Evolutionary conservation across 345 rosid species (phyloP).

Genomic region (Pelargonium nanum): DNA sequence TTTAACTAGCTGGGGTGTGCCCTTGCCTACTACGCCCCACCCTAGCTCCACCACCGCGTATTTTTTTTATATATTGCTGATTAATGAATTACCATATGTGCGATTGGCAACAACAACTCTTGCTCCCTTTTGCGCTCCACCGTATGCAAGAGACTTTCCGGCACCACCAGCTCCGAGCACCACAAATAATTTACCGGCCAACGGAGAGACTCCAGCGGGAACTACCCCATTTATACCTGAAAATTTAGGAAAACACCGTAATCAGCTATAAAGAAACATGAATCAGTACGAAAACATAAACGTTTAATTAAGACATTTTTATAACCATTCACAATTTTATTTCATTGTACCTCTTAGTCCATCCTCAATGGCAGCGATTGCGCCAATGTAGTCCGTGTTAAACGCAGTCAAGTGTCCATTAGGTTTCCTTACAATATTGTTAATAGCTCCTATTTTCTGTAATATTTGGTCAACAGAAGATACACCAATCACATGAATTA

Average conservation of each 20-base stretch:
- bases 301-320: too few species aligned
- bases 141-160: conserved; percentile 40
- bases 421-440: conserved; percentile 24
- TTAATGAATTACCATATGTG: conserved; percentile 23
- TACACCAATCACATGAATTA: neutral
- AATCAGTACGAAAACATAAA: neutral
- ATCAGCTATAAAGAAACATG: neutral
- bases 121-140: conserved; percentile 38
- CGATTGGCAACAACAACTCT: conserved; percentile 35
- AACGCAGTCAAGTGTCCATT: conserved; percentile 28
- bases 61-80: too few species aligned
- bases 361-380: conserved; percentile 32
- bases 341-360: conserved; percentile 22
- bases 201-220: conserved; percentile 19
- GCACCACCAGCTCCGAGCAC: conserved; percentile 41
- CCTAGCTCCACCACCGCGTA: too few species aligned
- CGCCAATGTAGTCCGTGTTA: conserved; percentile 34
- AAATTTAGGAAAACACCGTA: neutral
- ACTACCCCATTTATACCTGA: conserved; percentile 17
- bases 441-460: conserved; percentile 27
- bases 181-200: conserved; percentile 29
- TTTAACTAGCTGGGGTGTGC: too few species aligned
- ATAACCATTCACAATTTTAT: neutral
- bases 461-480: neutral
- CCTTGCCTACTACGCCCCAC: too few species aligned